Evolutionary conservation across 2,329 filamentous ascomycete genomes (phyloP).

Genomic region (Stromatinia cepivora): DNA sequence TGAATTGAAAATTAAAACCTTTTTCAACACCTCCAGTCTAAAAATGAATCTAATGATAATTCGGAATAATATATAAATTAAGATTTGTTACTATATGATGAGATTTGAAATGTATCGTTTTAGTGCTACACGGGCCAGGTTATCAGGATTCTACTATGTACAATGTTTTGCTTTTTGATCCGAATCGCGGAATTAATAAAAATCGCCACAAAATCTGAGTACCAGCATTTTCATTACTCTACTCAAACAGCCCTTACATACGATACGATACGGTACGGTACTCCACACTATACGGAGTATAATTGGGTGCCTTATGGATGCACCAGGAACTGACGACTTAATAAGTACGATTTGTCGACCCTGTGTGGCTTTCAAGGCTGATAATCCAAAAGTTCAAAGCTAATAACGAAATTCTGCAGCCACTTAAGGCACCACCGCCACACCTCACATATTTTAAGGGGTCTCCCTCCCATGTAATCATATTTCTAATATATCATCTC

Average conservation of each 20-base stretch:
- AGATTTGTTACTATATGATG: too few relatives aligned
- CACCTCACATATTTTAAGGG: not conserved
- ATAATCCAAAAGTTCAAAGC: slow-evolving; percentile 1
- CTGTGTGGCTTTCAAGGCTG: not conserved
- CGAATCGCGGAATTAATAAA: not conserved
- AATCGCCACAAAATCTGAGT: not conserved
- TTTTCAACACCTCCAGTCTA: too few relatives aligned
- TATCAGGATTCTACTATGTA: too few relatives aligned
- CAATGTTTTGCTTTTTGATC: not conserved
- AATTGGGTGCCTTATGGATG: not conserved
- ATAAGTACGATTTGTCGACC: not conserved
- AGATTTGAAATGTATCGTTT: too few relatives aligned
- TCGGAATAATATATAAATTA: too few relatives aligned
- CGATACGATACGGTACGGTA: not conserved
- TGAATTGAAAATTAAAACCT: too few relatives aligned
- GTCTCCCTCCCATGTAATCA: not conserved
- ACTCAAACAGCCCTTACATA: not conserved
- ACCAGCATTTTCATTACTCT: not conserved
- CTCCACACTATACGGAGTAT: not conserved
- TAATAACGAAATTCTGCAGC: not conserved
- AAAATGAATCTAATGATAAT: too few relatives aligned
- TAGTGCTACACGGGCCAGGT: too few relatives aligned
- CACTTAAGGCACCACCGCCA: slow-evolving; percentile 3
- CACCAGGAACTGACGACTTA: not conserved
- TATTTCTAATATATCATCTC: slow-evolving; percentile 9